A percentile compares a stretch with the other conserved stretches of the same genome.
Evolutionary conservation across 2,329 filamentous ascomycete species (phyloP).

Genomic region (Scedosporium dehoogii): DNA sequence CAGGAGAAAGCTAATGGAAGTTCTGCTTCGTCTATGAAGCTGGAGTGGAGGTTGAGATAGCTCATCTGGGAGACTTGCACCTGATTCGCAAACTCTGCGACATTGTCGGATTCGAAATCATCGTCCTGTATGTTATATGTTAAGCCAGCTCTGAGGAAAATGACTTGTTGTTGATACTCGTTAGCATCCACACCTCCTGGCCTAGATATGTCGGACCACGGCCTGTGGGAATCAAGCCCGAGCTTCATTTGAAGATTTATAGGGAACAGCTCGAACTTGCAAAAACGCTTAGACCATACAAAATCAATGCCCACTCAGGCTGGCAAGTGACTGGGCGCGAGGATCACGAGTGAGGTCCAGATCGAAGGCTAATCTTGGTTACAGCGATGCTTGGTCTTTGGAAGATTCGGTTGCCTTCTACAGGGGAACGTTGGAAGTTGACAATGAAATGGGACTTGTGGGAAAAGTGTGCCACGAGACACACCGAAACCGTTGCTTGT

Average conservation of each 20-base stretch:
- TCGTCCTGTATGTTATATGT: background rate
- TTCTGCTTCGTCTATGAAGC: background rate
- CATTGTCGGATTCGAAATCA: background rate
- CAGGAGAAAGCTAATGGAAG: background rate
- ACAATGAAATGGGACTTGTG: slow-evolving; percentile 18
- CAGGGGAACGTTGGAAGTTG: slow-evolving; percentile 18
- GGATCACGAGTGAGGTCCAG: no score
- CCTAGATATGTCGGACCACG: background rate
- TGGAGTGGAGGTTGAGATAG: background rate
- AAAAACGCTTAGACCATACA: slow-evolving; percentile 7
- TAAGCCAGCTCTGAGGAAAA: background rate
- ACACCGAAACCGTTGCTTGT: slow-evolving; percentile 21
- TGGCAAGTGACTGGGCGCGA: slow-evolving; percentile 4
- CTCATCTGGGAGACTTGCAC: background rate
- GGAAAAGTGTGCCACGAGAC: slow-evolving; percentile 22
- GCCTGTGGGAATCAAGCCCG: background rate
- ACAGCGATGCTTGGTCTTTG: slow-evolving; percentile 20
- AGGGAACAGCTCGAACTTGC: slow-evolving; percentile 9
- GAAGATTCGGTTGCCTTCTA: slow-evolving; percentile 24
- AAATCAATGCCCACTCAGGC: slow-evolving; percentile 12
- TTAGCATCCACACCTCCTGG: background rate
- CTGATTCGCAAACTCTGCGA: background rate
- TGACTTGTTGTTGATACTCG: no score
- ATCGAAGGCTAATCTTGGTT: no score
- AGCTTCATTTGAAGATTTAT: slow-evolving; percentile 8